phyloP scores from a whole-genome alignment of 495 filamentous ascomycete genomes.

The Daldinia grandis region DNA sequence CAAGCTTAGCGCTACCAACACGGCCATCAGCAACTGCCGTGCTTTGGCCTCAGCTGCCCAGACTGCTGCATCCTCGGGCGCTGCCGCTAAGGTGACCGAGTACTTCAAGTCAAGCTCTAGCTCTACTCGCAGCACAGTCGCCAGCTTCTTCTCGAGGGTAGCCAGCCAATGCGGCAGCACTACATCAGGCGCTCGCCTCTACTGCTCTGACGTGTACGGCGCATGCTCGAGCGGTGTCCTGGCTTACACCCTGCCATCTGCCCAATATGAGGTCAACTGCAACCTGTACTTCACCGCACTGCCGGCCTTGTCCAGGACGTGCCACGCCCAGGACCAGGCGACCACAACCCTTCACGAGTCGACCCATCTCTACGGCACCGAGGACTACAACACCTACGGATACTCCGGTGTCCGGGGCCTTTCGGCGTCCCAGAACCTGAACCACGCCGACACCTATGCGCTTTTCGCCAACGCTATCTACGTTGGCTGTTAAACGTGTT shows the following conservation, averaged over 20 bases:
- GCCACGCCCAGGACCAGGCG: slow-evolving; percentile 57
- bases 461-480: slow-evolving; percentile 64
- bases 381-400: slow-evolving; percentile 66
- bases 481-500: slow-evolving; percentile 41
- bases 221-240: slow-evolving; percentile 63
- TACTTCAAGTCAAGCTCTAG: slow-evolving; percentile 68
- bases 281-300: slow-evolving; percentile 61
- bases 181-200: slow-evolving; percentile 56
- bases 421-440: slow-evolving; percentile 55
- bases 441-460: slow-evolving; percentile 70
- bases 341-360: slow-evolving; percentile 70
- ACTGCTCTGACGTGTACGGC: slow-evolving; percentile 62
- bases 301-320: slow-evolving; percentile 22
- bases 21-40: slow-evolving; percentile 60
- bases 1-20: slow-evolving; percentile 51
- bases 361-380: slow-evolving; percentile 67
- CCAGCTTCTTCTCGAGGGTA: slow-evolving; percentile 61
- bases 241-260: slow-evolving; percentile 65
- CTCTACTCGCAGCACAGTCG: slow-evolving; percentile 57
- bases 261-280: slow-evolving; percentile 65
- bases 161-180: slow-evolving; percentile 59
- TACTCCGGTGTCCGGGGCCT: slow-evolving; percentile 60
- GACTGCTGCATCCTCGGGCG: slow-evolving; percentile 59
- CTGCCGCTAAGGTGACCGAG: slow-evolving; percentile 61
- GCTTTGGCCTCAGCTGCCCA: slow-evolving; percentile 62